Conservation (phyloP, 192 early-diverging fungal genomes). For the Entrophospora sp. region DNA sequence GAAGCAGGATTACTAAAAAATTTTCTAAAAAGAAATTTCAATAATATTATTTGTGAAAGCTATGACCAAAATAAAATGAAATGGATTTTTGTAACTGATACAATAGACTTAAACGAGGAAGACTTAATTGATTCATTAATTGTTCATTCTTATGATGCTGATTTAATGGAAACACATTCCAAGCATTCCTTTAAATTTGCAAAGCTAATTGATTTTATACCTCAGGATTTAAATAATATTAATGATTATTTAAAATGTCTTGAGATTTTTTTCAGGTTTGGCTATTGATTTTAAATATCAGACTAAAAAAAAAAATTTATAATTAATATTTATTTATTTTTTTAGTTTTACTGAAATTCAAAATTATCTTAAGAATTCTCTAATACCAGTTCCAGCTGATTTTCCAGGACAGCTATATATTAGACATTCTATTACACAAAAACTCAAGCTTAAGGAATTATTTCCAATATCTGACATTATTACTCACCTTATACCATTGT, state of each 20-base stretch:
- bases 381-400: not conserved
- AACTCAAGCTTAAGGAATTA: not conserved
- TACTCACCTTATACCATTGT: not conserved
- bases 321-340: no score
- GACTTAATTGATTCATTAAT: not conserved
- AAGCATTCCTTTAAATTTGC: not conserved
- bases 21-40: no score
- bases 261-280: not conserved
- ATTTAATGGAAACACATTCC: not conserved
- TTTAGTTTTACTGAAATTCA: no score
- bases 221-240: not conserved
- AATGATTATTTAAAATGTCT: not conserved
- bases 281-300: not conserved
- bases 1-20: no score
- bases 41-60: not conserved
- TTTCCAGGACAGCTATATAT: not conserved
- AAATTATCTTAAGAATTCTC: no score
- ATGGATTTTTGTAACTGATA: not conserved
- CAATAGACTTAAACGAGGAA: not conserved
- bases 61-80: not conserved
- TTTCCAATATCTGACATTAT: not conserved
- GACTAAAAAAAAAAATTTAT: no score
- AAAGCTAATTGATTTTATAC: not conserved
- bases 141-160: not conserved
- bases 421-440: not conserved